Conservation (phyloP, 2,329 filamentous ascomycete species). For the Beauveria medogensis region DNA sequence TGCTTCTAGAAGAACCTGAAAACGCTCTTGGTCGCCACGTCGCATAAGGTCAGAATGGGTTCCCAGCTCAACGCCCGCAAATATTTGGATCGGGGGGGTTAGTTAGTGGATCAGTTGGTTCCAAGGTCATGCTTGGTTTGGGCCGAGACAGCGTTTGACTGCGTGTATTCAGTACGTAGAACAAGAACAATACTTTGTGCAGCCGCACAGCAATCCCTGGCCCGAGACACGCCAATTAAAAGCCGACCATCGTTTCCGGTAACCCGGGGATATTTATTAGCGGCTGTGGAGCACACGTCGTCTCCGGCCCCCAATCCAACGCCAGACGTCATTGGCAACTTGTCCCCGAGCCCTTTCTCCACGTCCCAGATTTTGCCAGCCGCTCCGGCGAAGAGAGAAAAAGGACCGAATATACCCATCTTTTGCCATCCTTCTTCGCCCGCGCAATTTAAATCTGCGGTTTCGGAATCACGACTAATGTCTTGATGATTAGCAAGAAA, state of each 20-base stretch:
- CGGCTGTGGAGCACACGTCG: background rate
- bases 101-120: too few relatives aligned
- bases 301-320: background rate
- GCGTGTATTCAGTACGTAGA: too few relatives aligned
- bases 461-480: background rate
- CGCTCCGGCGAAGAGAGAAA: background rate
- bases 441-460: background rate
- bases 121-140: too few relatives aligned
- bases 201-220: background rate
- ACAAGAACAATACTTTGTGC: too few relatives aligned
- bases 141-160: too few relatives aligned
- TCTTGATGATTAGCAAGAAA: background rate
- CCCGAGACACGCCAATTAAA: background rate
- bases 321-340: background rate
- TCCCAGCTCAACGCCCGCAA: too few relatives aligned
- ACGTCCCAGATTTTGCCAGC: background rate
- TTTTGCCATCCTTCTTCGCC: background rate
- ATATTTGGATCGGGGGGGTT: background rate
- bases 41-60: too few relatives aligned
- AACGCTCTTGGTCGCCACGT: too few relatives aligned
- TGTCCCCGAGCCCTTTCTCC: background rate
- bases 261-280: background rate
- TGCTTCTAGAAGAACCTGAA: background rate
- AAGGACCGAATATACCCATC: conserved; percentile 1
- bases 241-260: background rate